Conservation (phyloP, 805 yeast genomes). For the Myxozyma monticola region DNA sequence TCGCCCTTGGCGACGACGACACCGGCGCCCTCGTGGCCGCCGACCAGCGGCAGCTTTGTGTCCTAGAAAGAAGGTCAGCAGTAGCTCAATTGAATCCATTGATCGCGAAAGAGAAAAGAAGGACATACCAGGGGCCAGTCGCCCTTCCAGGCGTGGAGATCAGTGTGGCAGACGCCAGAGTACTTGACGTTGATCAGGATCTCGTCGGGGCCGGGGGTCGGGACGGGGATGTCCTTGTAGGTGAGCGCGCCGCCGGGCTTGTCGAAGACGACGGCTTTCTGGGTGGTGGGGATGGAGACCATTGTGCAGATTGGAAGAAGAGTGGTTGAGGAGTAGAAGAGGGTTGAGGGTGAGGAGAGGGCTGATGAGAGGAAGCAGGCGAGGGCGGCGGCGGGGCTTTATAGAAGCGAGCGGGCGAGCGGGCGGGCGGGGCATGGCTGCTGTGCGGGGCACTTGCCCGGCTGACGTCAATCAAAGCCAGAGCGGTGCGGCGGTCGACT, state of each 20-base stretch:
- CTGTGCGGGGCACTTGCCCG: no score
- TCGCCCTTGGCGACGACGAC: slow-evolving; percentile 75
- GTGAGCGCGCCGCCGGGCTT: slow-evolving; percentile 32
- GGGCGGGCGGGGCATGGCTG: no score
- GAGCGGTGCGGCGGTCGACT: no score
- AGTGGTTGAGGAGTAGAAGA: neutral
- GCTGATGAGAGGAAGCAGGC: neutral
- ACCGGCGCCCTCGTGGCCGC: slow-evolving; percentile 92
- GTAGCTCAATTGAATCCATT: neutral
- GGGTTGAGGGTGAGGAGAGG: slow-evolving; percentile 1
- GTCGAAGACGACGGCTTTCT: slow-evolving; percentile 56
- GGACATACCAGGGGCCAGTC: slow-evolving; percentile 72
- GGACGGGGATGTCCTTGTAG: slow-evolving; percentile 77
- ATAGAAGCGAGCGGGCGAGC: neutral
- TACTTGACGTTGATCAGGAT: slow-evolving; percentile 77
- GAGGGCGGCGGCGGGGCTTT: neutral
- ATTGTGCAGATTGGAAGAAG: neutral
- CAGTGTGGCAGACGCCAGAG: slow-evolving; percentile 94
- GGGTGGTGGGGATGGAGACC: slow-evolving; percentile 56
- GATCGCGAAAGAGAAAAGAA: neutral
- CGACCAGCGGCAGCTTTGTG: slow-evolving; percentile 73
- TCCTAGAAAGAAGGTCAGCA: slow-evolving; percentile 20
- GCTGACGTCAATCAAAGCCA: no score
- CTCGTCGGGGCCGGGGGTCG: slow-evolving; percentile 74
- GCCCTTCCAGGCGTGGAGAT: slow-evolving; percentile 91